Base-by-base conservation (phyloP, 768 basidiomycete species). In the Boletus sensibilis region DNA sequence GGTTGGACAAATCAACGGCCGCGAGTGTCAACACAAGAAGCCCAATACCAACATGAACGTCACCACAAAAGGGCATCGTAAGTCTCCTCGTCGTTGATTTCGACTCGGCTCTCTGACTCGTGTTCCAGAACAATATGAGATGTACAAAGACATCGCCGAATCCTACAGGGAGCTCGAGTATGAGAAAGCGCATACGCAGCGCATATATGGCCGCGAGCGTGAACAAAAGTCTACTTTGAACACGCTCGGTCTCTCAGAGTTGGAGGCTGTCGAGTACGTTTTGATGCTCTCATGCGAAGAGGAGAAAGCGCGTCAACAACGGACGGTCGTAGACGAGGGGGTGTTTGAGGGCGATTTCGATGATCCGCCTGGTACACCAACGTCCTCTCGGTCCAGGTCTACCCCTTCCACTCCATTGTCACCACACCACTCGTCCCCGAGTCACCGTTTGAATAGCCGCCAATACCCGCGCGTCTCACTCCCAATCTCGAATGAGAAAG, bases 281-380 rank as follows among this genome's bases (percentile, higher is more conserved):
- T 68, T 94, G 44, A 93, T 93, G 90, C 79, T 93, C 60, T 92
- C 90, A 59, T 83, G 88, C 10, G 92, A 94, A 44, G 89, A 92
- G 67, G 84, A 82, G 39, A 69, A 50, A 53, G 52, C 54, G 37
- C 51, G 61, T 52, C 55, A 54, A 55, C 50, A 57, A 53, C 25
- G 38, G 39, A 23, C n/a, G 35, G 34, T 55, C 5, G n/a, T 67
- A 7, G 82, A 83, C 20, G 81, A 85, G 51, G 85, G 81, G 4
- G 77, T 84, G 4, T 86, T 85, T 56, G 80, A 81, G 53, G 79
- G 72, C 20, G 82, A 85, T 53, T 82, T 69, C 31, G 67, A 64
- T 12, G 58, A 64, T 23, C 23, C 52, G 8, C 53, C 56, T 14
- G 34, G 25, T 2, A 44, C 52, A 18, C 29, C 66, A 5, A 52